A percentile compares a stretch with the other conserved stretches of the same genome.
Conservation (phyloP, 2,329 filamentous ascomycete genomes). For the Colletotrichum chlorophyti region DNA sequence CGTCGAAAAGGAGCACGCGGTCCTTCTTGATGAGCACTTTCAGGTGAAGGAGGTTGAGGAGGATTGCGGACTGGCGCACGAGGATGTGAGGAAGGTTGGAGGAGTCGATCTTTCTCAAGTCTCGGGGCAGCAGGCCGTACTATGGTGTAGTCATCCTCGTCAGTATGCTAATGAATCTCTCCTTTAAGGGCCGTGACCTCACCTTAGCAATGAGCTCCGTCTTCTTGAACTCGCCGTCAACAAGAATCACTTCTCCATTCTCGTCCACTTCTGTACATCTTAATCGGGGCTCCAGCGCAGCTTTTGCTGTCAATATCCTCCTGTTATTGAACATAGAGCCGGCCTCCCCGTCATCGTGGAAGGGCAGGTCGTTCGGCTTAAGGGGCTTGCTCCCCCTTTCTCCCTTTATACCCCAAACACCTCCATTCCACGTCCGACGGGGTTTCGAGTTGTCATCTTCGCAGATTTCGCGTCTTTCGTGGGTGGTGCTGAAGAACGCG, state of each 20-base stretch:
- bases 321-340: constrained; percentile 73
- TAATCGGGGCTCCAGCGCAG: constrained; percentile 82
- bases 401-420: constrained; percentile 51
- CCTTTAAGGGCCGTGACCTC: constrained; percentile 30
- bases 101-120: constrained; percentile 97
- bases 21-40: constrained; percentile 95
- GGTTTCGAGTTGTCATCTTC: constrained; percentile 35
- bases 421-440: constrained; percentile 54
- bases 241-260: constrained; percentile 87
- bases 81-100: constrained; percentile 95
- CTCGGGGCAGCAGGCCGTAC: constrained; percentile 92
- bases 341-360: constrained; percentile 62
- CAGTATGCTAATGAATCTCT: background rate
- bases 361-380: constrained; percentile 66
- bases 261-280: constrained; percentile 96
- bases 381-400: constrained; percentile 48
- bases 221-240: constrained; percentile 97
- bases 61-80: constrained; percentile 88
- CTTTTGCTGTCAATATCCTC: constrained; percentile 75
- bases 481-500: constrained; percentile 39
- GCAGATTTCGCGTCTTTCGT: constrained; percentile 32
- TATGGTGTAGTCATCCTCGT: constrained; percentile 46
- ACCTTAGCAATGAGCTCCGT: constrained; percentile 95
- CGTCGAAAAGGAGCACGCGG: constrained; percentile 92
- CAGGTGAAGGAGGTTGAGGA: constrained; percentile 95